Percentiles rank a stretch among this genome's conserved stretches.
Evolutionary conservation across 2,329 filamentous ascomycete genomes (phyloP).

Genomic region (Pochonia chlamydosporia): DNA sequence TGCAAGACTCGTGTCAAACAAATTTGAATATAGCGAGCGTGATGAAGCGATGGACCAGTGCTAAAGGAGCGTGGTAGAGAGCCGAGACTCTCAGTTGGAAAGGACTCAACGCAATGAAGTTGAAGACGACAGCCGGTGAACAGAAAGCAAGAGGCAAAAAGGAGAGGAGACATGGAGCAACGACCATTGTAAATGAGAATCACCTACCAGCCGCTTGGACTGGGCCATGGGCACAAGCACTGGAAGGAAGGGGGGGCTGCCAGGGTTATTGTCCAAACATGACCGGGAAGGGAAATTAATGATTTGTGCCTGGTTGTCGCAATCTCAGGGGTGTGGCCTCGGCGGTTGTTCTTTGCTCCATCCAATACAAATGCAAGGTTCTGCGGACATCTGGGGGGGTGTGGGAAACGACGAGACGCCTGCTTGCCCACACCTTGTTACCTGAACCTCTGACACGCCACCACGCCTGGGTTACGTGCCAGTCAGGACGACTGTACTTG

Average conservation of each 20-base stretch:
- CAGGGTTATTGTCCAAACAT: not conserved
- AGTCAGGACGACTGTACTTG: constrained; percentile 1
- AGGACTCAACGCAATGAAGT: constrained; percentile 26
- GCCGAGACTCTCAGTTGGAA: constrained; percentile 47
- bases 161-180: constrained; percentile 8
- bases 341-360: too few relatives aligned
- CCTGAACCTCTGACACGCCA: constrained; percentile 9
- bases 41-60: constrained; percentile 17
- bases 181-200: constrained; percentile 1
- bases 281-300: too few relatives aligned
- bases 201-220: not conserved
- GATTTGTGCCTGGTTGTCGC: too few relatives aligned
- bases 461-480: constrained; percentile 1
- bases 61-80: constrained; percentile 53
- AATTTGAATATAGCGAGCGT: constrained; percentile 25
- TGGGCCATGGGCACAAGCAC: too few relatives aligned
- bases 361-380: not conserved
- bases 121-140: constrained; percentile 19
- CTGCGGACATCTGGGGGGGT: constrained; percentile 4
- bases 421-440: not conserved
- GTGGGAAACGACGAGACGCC: constrained; percentile 1
- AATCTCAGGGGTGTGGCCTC: too few relatives aligned
- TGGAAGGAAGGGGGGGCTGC: not conserved
- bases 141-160: constrained; percentile 12
- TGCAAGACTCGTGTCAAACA: constrained; percentile 15